phyloP scores from a whole-genome alignment of 139 green algal species.

The Dunaliella primolecta region DNA sequence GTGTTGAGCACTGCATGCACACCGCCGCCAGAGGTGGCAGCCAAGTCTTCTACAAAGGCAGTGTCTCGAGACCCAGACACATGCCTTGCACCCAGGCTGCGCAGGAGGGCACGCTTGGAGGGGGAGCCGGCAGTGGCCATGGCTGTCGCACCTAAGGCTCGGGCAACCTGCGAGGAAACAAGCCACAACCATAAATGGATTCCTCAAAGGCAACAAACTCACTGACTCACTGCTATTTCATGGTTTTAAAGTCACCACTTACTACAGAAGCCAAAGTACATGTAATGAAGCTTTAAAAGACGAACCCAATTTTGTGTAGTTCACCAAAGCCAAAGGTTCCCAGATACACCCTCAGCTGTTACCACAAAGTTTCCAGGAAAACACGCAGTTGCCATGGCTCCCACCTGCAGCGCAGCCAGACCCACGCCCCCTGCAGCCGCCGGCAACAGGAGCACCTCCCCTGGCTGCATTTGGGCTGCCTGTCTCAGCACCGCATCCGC shows the following conservation, averaged over 20 bases:
- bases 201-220: neutral
- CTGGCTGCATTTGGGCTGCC: conserved; percentile 31
- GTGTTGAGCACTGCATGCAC: conserved; percentile 75
- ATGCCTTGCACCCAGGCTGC: conserved; percentile 39
- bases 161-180: neutral
- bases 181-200: neutral
- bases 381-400: neutral
- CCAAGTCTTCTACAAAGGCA: conserved; percentile 33
- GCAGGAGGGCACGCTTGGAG: conserved; percentile 68
- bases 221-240: neutral
- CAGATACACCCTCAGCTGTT: neutral
- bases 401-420: conserved; percentile 61
- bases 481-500: conserved; percentile 41
- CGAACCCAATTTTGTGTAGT: neutral
- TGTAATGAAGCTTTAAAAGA: too few relatives aligned
- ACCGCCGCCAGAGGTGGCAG: conserved; percentile 18
- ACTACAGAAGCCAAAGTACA: too few relatives aligned
- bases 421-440: conserved; percentile 79
- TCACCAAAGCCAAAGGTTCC: neutral
- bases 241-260: neutral
- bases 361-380: neutral
- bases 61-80: conserved; percentile 46
- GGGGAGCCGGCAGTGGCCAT: conserved; percentile 52
- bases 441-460: conserved; percentile 66
- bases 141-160: conserved; percentile 26